Base-by-base conservation (phyloP, 352 stramenopile species). In the Blastocystis sp. region DNA sequence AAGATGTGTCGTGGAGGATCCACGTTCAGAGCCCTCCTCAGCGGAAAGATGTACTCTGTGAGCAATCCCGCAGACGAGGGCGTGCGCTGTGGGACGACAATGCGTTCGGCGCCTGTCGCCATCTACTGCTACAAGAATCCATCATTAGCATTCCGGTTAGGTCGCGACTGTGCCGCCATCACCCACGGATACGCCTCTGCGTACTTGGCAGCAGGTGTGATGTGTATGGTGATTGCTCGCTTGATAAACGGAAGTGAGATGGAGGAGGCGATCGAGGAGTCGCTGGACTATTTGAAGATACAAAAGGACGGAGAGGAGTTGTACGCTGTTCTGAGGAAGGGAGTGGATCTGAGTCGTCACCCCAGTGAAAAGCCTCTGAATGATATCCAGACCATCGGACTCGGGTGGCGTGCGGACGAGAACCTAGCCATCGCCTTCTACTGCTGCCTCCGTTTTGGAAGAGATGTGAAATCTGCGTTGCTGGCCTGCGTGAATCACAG, bases 391-490 rank as follows among this genome's bases (percentile, higher is more conserved):
- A 27, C 24, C 11, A 18, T 79, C 4, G 48, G 48, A 32, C 0
- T 38, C 1, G 69, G 69, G 0, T 79, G 44, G 44, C 40, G 59
- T 42, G 69, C 42, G 4, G 69, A 79, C 9, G 69, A 79, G 36
- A 49, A 38, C 7, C 4, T 79, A 59, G 69, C 69, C 18, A 79
- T 79, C 44, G 69, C 44, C 18, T 14, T 79, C 32, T 79, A 44
- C 40, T 14, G 40, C 18, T 29, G 40, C 1, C 32, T 79, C 32
- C 4, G 36, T 8, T 63, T 63, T 56, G 18, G 40, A 21, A 79
- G 34, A 7, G 69, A 79, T 63, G 14, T 63, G 14, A 53, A 56
- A 14, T 21, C 7, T 4, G 69, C 69, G n/a, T 21, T 79, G 1
- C 11, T 79, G 27, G 24, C 27, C 21, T 46, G 40, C 27, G 69